These are phyloP conservation scores for Amaranthus tricolor DNA, from an alignment of 179 eudicot species.

Conservation along the genomic window DNA sequence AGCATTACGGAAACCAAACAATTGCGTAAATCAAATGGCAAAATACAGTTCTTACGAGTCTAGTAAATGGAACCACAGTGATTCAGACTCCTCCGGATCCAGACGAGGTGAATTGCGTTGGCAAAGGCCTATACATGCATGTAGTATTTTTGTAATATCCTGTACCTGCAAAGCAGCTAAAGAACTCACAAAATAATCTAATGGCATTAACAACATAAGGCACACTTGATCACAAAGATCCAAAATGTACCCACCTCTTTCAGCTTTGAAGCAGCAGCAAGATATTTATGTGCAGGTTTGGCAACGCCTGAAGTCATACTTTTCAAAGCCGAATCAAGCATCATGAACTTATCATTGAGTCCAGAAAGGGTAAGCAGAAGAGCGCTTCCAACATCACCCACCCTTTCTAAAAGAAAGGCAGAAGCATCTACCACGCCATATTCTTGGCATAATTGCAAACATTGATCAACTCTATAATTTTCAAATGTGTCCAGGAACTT, in stretches of 20 bases:
- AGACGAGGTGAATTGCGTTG: slow-evolving; percentile 85
- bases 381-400: slow-evolving; percentile 93
- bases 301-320: slow-evolving; percentile 31
- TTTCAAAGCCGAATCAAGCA: slow-evolving; percentile 62
- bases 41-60: slow-evolving; percentile 64
- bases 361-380: slow-evolving; percentile 69
- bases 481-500: slow-evolving; percentile 83
- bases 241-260: slow-evolving; percentile 51
- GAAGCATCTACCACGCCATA: slow-evolving; percentile 85
- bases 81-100: slow-evolving; percentile 79
- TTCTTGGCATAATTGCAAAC: slow-evolving; percentile 86
- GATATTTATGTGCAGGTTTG: slow-evolving; percentile 30
- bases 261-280: slow-evolving; percentile 43
- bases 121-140: slow-evolving; percentile 76
- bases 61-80: slow-evolving; percentile 90
- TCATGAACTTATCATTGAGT: slow-evolving; percentile 54
- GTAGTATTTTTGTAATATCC: slow-evolving; percentile 55
- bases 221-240: slow-evolving; percentile 4
- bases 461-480: slow-evolving; percentile 86
- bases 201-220: neutral
- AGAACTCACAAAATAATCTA: neutral
- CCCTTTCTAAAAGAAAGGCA: slow-evolving; percentile 87
- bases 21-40: neutral
- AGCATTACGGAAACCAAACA: slow-evolving; percentile 2
- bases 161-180: slow-evolving; percentile 46